phyloP scores from a whole-genome alignment of 495 filamentous ascomycete species.

The Amphirosellinia nigrospora region DNA sequence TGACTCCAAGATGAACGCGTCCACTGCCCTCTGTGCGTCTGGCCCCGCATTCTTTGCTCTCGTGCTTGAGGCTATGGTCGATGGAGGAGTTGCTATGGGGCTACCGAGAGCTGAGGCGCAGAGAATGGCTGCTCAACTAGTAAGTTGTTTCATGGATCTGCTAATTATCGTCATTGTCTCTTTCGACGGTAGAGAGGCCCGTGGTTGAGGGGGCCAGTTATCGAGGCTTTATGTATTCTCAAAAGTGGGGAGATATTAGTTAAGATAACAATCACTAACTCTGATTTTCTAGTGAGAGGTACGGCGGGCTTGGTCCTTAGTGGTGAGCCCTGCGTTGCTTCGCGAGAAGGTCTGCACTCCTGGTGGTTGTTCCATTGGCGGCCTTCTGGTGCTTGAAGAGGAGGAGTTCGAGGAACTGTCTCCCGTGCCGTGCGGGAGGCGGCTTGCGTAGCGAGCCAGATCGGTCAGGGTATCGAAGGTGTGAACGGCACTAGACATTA shows the following conservation, averaged over 20 bases:
- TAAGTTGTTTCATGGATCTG: background rate
- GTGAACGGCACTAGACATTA: slow-evolving; percentile 48
- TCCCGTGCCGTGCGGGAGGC: slow-evolving; percentile 78
- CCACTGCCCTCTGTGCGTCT: slow-evolving; percentile 75
- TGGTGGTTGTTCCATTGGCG: slow-evolving; percentile 81
- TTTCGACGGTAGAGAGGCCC: background rate
- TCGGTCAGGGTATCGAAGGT: slow-evolving; percentile 63
- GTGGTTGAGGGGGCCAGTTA: too few species aligned
- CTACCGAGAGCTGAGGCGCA: slow-evolving; percentile 77
- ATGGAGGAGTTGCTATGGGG: slow-evolving; percentile 83
- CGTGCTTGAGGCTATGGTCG: slow-evolving; percentile 77
- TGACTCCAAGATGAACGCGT: slow-evolving; percentile 72
- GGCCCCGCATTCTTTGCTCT: slow-evolving; percentile 81
- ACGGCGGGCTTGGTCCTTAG: slow-evolving; percentile 71
- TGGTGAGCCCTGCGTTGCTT: slow-evolving; percentile 77
- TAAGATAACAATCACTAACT: slow-evolving; percentile 1
- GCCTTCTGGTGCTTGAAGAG: slow-evolving; percentile 77
- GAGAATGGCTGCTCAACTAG: slow-evolving; percentile 80
- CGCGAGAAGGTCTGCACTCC: slow-evolving; percentile 81
- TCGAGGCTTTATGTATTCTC: background rate
- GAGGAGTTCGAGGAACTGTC: slow-evolving; percentile 70
- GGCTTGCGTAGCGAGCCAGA: slow-evolving; percentile 73
- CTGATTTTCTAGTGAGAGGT: slow-evolving; percentile 55
- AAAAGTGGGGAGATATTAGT: too few species aligned
- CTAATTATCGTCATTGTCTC: background rate